A percentile compares a stretch with the other conserved stretches of the same genome.
These are phyloP conservation scores for Trichosporon faecale DNA, from an alignment of 1,284 basidiomycete genomes.

Conservation along the genomic window DNA sequence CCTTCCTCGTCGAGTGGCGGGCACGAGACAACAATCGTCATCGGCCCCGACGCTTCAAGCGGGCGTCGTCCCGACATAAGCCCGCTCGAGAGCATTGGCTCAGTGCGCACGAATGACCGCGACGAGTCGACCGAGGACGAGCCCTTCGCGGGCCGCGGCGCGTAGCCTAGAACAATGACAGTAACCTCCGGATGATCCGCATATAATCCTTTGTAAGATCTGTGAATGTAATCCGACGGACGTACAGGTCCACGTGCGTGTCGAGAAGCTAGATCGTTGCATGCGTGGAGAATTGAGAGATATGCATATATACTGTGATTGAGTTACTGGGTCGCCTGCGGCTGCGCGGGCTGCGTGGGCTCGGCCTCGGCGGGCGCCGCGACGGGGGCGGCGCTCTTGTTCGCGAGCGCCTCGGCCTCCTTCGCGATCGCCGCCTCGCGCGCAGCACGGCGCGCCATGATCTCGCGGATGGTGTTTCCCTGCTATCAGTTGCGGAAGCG, in stretches of 20 bases:
- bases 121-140: not conserved
- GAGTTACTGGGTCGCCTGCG: not conserved
- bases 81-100: not conserved
- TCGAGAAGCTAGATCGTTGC: not conserved
- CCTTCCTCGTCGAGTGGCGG: not conserved
- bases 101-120: not conserved
- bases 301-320: slow-evolving; percentile 9
- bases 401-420: not conserved
- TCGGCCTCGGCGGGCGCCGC: too few species aligned
- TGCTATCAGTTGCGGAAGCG: slow-evolving; percentile 21
- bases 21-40: not conserved
- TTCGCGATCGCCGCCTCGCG: slow-evolving; percentile 57
- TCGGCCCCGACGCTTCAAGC: not conserved
- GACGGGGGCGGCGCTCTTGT: not conserved
- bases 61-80: not conserved
- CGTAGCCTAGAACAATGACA: not conserved
- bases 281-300: not conserved
- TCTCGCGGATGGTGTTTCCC: slow-evolving; percentile 47
- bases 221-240: not conserved
- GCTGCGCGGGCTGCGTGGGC: not conserved
- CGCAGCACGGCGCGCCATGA: slow-evolving; percentile 54
- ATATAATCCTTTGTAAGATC: too few species aligned
- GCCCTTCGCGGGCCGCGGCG: not conserved
- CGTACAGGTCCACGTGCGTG: not conserved
- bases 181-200: too few species aligned